A percentile compares a stretch with the other conserved stretches of the same genome.
Conservation (phyloP, 192 early-diverging fungal species). For the Linnemannia hyalina region DNA sequence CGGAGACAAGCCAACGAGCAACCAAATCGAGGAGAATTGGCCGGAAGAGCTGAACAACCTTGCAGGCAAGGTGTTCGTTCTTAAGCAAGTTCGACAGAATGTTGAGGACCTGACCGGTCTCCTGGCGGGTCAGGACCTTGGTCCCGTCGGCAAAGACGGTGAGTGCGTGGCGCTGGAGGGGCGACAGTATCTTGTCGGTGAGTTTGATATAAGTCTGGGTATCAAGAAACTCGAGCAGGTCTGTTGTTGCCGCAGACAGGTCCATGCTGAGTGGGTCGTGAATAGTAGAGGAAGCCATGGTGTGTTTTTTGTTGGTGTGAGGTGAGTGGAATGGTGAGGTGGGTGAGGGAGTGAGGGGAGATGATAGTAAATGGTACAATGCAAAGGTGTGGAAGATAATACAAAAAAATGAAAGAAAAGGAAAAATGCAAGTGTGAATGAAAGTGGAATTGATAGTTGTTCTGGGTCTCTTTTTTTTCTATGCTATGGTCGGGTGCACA, state of each 20-base stretch:
- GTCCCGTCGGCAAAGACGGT: slow-evolving; percentile 20
- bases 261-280: slow-evolving; percentile 55
- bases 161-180: slow-evolving; percentile 30
- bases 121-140: slow-evolving; percentile 7
- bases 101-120: slow-evolving; percentile 30
- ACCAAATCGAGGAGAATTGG: slow-evolving; percentile 86
- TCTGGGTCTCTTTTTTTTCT: background rate
- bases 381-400: slow-evolving; percentile 7
- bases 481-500: background rate
- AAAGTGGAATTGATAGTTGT: no score
- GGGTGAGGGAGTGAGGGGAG: background rate
- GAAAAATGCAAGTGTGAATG: slow-evolving; percentile 20
- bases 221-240: slow-evolving; percentile 54
- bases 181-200: slow-evolving; percentile 9
- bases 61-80: slow-evolving; percentile 35
- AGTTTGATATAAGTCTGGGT: slow-evolving; percentile 24
- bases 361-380: slow-evolving; percentile 10
- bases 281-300: slow-evolving; percentile 40
- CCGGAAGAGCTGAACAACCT: slow-evolving; percentile 69
- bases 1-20: slow-evolving; percentile 77
- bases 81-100: slow-evolving; percentile 45
- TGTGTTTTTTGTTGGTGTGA: background rate
- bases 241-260: slow-evolving; percentile 40
- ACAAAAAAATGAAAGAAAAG: slow-evolving; percentile 13
- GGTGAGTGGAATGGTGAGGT: background rate